Conservation (phyloP, 73 alveolate species). For the Halteria grandinella region DNA sequence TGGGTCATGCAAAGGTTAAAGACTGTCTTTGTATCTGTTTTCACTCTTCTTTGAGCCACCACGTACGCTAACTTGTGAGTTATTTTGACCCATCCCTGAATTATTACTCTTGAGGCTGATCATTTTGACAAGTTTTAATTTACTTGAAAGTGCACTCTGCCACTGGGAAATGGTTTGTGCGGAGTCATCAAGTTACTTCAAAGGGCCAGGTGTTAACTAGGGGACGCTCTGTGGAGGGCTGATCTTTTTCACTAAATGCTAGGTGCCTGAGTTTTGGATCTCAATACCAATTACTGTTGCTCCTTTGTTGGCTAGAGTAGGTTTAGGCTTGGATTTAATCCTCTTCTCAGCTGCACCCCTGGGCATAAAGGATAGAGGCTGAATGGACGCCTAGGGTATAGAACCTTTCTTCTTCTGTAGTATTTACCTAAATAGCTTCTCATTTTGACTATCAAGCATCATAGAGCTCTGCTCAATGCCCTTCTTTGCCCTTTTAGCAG, state of each 20-base stretch:
- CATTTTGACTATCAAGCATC: conserved; percentile 22
- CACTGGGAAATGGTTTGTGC: too few relatives aligned
- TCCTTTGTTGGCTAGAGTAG: background rate
- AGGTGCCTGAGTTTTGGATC: background rate
- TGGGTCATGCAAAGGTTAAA: too few relatives aligned
- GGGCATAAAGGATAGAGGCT: too few relatives aligned
- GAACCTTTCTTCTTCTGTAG: conserved; percentile 11
- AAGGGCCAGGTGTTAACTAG: too few relatives aligned
- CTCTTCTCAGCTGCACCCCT: background rate
- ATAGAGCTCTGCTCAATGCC: background rate
- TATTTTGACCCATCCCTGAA: too few relatives aligned
- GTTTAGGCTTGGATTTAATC: background rate
- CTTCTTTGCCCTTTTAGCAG: background rate
- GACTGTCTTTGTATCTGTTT: too few relatives aligned
- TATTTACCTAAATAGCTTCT: conserved; percentile 14
- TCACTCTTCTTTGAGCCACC: too few relatives aligned
- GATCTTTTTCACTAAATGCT: background rate
- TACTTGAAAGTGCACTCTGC: too few relatives aligned
- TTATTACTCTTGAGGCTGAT: too few relatives aligned
- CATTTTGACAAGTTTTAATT: too few relatives aligned
- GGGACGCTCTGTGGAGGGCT: background rate
- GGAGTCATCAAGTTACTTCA: too few relatives aligned
- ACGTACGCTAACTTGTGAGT: too few relatives aligned
- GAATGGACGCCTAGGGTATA: background rate
- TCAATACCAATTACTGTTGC: conserved; percentile 1